These are phyloP conservation scores for Nicotiana rustica DNA, from an alignment of 305 asterid genomes.

Conservation along the genomic window DNA sequence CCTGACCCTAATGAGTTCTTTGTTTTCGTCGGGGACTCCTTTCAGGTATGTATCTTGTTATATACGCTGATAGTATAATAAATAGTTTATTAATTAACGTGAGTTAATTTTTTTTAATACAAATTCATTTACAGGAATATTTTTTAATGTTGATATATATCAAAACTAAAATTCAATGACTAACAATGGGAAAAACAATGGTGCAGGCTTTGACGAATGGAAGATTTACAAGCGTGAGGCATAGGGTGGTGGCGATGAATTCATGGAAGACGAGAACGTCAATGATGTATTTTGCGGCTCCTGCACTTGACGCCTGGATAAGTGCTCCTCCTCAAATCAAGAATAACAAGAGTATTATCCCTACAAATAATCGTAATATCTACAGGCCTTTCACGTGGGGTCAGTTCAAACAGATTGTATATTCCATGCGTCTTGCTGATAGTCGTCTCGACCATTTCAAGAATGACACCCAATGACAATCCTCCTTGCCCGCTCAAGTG, in stretches of 20 bases:
- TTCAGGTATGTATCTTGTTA: slow-evolving; percentile 45
- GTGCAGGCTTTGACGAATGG: slow-evolving; percentile 68
- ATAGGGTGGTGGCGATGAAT: slow-evolving; percentile 55
- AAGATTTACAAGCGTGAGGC: slow-evolving; percentile 65
- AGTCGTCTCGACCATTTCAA: slow-evolving; percentile 61
- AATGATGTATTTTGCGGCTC: slow-evolving; percentile 74
- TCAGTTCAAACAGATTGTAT: slow-evolving; percentile 59
- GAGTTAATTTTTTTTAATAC: too few relatives aligned
- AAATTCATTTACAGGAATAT: too few relatives aligned
- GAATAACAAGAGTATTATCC: slow-evolving; percentile 30
- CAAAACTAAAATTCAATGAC: neutral
- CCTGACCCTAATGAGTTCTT: slow-evolving; percentile 60
- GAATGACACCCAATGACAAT: neutral
- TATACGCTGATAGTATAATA: too few relatives aligned
- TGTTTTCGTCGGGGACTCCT: slow-evolving; percentile 67
- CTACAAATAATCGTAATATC: slow-evolving; percentile 30
- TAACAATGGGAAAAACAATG: neutral
- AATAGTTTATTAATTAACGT: too few relatives aligned
- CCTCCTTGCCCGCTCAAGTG: too few relatives aligned
- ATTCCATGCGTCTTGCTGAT: slow-evolving; percentile 57
- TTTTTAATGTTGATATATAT: too few relatives aligned
- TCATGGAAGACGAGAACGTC: slow-evolving; percentile 57
- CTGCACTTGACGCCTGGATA: slow-evolving; percentile 51
- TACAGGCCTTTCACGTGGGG: slow-evolving; percentile 77
- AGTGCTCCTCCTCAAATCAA: slow-evolving; percentile 49